Conservation (phyloP, 257 asterid species). For the Solanum medicagineum region DNA sequence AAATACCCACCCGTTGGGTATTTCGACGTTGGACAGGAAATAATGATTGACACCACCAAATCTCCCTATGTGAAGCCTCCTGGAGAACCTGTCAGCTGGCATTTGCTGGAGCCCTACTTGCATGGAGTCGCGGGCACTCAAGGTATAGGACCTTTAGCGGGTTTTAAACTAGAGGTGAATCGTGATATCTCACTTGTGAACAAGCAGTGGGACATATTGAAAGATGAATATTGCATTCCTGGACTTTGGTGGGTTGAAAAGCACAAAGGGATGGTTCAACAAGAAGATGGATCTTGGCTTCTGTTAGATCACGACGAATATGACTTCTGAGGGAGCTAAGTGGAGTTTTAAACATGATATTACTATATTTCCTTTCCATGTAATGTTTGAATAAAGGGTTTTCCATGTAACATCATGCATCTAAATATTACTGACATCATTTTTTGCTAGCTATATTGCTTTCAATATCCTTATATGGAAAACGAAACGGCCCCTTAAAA, state of each 20-base stretch:
- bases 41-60: slow-evolving; percentile 34
- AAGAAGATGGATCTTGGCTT: slow-evolving; percentile 64
- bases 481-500: not conserved
- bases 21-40: slow-evolving; percentile 53
- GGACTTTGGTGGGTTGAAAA: slow-evolving; percentile 51
- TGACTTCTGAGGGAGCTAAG: not conserved
- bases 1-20: slow-evolving; percentile 35
- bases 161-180: slow-evolving; percentile 33
- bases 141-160: slow-evolving; percentile 7
- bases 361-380: not conserved
- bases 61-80: slow-evolving; percentile 47
- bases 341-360: not conserved
- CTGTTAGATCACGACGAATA: slow-evolving; percentile 36
- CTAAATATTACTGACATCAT: not conserved
- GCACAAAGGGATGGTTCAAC: slow-evolving; percentile 73
- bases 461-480: not conserved
- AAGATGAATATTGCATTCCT: slow-evolving; percentile 43
- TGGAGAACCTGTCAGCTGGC: slow-evolving; percentile 32
- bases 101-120: slow-evolving; percentile 49
- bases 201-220: slow-evolving; percentile 35
- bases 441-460: not conserved
- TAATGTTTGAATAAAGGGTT: not conserved
- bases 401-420: not conserved
- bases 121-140: slow-evolving; percentile 82
- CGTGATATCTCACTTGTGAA: slow-evolving; percentile 51